These are phyloP conservation scores for Hypoxylon sp. DNA, from an alignment of 2,329 filamentous ascomycete species.

Conservation along the genomic window DNA sequence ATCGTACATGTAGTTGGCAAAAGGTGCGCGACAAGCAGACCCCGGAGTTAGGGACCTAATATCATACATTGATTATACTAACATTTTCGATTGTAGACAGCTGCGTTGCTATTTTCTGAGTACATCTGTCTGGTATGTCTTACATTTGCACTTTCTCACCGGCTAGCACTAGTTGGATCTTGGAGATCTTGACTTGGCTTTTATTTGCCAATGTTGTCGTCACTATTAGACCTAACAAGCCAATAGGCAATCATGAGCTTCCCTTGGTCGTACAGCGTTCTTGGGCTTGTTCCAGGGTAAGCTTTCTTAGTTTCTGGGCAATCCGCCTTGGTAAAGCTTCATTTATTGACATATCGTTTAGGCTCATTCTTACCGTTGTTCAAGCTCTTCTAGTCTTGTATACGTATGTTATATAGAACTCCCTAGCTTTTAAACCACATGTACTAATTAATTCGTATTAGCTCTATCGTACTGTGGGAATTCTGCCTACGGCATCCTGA, in stretches of 20 bases:
- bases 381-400: constrained; percentile 86
- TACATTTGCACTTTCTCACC: neutral
- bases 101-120: constrained; percentile 90
- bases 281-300: constrained; percentile 86
- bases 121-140: constrained; percentile 82
- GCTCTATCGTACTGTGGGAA: constrained; percentile 64
- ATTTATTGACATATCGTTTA: constrained; percentile 44
- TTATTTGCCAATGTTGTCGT: neutral
- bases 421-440: neutral
- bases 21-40: constrained; percentile 68
- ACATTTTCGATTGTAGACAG: constrained; percentile 70
- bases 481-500: constrained; percentile 94
- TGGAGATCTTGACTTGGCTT: neutral
- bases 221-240: constrained; percentile 38
- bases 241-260: constrained; percentile 89
- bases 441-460: constrained; percentile 29
- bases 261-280: constrained; percentile 89
- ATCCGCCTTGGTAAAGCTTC: constrained; percentile 32
- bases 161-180: neutral
- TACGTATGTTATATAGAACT: constrained; percentile 77
- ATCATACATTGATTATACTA: constrained; percentile 16
- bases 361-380: constrained; percentile 83
- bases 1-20: constrained; percentile 93
- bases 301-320: constrained; percentile 41
- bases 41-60: constrained; percentile 31